phyloP scores from a whole-genome alignment of 2,329 filamentous ascomycete species.

The Juglanconis sp. region DNA sequence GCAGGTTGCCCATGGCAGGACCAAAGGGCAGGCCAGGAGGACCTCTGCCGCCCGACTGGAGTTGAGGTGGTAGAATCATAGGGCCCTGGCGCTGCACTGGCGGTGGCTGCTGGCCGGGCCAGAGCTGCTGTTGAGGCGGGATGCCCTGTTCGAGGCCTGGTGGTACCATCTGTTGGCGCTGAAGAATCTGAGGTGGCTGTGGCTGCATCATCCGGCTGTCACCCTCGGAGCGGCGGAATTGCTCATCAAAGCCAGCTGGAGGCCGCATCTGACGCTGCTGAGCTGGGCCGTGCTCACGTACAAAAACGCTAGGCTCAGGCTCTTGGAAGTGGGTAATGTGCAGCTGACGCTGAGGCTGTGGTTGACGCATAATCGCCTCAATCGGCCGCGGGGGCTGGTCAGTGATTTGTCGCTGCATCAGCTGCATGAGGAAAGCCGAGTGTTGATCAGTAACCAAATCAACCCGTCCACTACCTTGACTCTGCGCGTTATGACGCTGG shows the following conservation, averaged over 20 bases:
- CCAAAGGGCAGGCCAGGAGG: slow-evolving; percentile 44
- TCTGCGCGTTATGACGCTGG: slow-evolving; percentile 55
- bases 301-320: slow-evolving; percentile 44
- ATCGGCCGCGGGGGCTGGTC: slow-evolving; percentile 47
- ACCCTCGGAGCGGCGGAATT: slow-evolving; percentile 46
- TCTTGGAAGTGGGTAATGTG: slow-evolving; percentile 44
- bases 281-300: slow-evolving; percentile 34
- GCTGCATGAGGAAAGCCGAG: slow-evolving; percentile 78
- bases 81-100: slow-evolving; percentile 34
- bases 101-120: slow-evolving; percentile 42
- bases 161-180: slow-evolving; percentile 42
- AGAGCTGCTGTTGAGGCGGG: slow-evolving; percentile 55
- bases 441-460: slow-evolving; percentile 44
- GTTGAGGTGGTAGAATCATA: slow-evolving; percentile 57
- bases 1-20: slow-evolving; percentile 53
- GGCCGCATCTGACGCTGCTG: slow-evolving; percentile 42
- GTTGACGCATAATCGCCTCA: slow-evolving; percentile 53
- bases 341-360: slow-evolving; percentile 50
- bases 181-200: slow-evolving; percentile 60
- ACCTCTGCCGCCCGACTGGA: slow-evolving; percentile 38
- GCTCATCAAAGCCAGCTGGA: slow-evolving; percentile 49
- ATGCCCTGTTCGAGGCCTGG: slow-evolving; percentile 51
- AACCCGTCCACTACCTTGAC: slow-evolving; percentile 44
- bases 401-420: slow-evolving; percentile 64
- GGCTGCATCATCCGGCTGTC: slow-evolving; percentile 46